Base-by-base conservation (phyloP, 208 protist species). In the Wallacemonas sp. region DNA sequence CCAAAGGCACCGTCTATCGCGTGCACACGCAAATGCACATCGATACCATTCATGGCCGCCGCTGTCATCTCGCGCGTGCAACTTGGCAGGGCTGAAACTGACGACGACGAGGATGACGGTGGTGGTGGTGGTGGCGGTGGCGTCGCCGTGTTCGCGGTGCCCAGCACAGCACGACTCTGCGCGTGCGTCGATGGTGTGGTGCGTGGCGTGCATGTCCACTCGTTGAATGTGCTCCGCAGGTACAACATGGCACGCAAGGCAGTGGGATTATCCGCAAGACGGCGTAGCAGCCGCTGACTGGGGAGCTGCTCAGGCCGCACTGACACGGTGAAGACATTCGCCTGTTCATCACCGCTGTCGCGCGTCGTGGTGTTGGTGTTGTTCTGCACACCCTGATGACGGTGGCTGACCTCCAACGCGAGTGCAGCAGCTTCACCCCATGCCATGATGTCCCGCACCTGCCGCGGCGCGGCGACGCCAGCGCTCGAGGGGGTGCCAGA, bases 261-360 rank as follows among this genome's bases (percentile, higher is more conserved):
- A 24, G 78, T 88, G 26, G 80, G 69, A 62, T 90, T 90, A 8
- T 76, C 75, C 22, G 60, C 54, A 28, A 83, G 44, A 46, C 79
- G 65, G n/a, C 72, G 75, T 21, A 62, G 33, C 27, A 67, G 24
- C 8, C 38, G 63, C 45, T 33, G 30, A 8, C 4, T 30, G 0
- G 63, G 27, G 8, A 34, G 27, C 22, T 41, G 34, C 6, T 26
- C 63, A 9, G 22, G 22, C 17, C 17, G 63, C 24, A 56, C 34
- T 21, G 49, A 12, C n/a, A 26, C 47, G 8, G 28, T 26, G 51
- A 58, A 58, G 15, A 58, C 21, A 8, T 34, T 58, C 28, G 3
- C 51, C 26, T 34, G 6, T 14, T 41, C 36, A 41, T 41, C 14
- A 14, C 36, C 14, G 36, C 14, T 41, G 36, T 41, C 14, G n/a